Evolutionary conservation across 805 yeast genomes (phyloP), one percentile per base, ranked within the genome.

Genomic region (Suhomyces pyralidae): DNA sequence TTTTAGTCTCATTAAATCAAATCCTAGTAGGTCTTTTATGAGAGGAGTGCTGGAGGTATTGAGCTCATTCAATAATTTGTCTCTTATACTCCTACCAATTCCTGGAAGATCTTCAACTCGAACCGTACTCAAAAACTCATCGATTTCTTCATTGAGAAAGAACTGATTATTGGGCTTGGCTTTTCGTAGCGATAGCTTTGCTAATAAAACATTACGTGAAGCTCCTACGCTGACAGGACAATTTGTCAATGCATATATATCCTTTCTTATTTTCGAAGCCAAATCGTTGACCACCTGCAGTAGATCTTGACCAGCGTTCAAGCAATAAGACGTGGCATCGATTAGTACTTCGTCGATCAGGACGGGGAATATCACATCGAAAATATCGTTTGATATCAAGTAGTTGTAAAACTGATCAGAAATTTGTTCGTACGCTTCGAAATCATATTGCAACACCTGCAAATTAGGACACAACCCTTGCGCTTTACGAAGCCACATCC

Each of bases 311-410:
- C 46, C 53, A 14, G 40, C 5, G 1, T 38, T 38, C 6, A 58
- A 58, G 22, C 65, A 63, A 36, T 63, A 56, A 1, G 68, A 24
- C 0, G 85, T 70, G 1, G 86, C 76, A 59, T 90, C 96, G 8
- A 90, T 64, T n/a, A 94, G 70, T 0, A 91, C 97, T 63, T 94
- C 99, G 66, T 94, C 98, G 3, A 94, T 84, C 55, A 96, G 90
- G 1, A 94, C 89, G 0, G 98, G 98, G 28, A 84, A 76, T 2
- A 91, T 73, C 7, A 67, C 57, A 55, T 74, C 81, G 46, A 84
- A 76, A 38, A 70, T 71, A 15, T 76, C 72, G 0, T 71, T 63
- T 0, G 71, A 66, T 1, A 82, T 52, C 46, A 94, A 68, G 12
- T 80, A 77, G 2, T 82, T 74, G 66, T 91, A 94, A 49, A 94